These are phyloP conservation scores for Didymella keratinophila DNA, from an alignment of 2,329 filamentous ascomycete species.

Conservation along the genomic window DNA sequence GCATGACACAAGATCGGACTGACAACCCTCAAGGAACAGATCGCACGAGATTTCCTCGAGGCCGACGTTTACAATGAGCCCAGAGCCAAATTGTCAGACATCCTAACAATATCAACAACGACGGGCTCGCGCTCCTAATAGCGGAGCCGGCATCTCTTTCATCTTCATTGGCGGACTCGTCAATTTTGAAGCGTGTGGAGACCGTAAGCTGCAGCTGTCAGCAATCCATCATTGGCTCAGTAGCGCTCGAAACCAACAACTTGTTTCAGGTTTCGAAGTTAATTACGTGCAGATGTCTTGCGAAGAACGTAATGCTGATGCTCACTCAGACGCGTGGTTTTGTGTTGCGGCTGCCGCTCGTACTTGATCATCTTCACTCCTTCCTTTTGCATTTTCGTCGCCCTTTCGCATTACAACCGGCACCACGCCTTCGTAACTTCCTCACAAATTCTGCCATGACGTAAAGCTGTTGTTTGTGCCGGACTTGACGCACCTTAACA, in stretches of 20 bases:
- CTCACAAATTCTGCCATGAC: neutral
- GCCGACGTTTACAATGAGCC: constrained; percentile 48
- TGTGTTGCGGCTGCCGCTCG: neutral
- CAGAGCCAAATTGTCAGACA: constrained; percentile 47
- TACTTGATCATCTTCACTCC: neutral
- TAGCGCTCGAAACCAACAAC: neutral
- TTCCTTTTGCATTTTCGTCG: neutral
- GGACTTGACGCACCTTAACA: neutral
- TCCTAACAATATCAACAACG: constrained; percentile 40
- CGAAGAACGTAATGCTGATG: constrained; percentile 10
- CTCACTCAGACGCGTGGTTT: constrained; percentile 9
- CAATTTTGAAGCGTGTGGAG: constrained; percentile 6
- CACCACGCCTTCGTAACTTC: neutral
- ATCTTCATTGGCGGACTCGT: constrained; percentile 14
- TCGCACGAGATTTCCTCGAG: constrained; percentile 55
- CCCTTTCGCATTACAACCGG: neutral
- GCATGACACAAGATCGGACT: constrained; percentile 9
- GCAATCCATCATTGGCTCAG: constrained; percentile 11
- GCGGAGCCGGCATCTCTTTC: neutral
- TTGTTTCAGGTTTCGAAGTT: constrained; percentile 14
- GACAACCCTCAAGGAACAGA: constrained; percentile 45
- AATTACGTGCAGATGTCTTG: neutral
- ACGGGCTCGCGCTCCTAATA: constrained; percentile 18
- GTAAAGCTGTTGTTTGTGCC: neutral
- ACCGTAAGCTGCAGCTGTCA: constrained; percentile 20